Base-by-base conservation (phyloP, 192 early-diverging fungal genomes). In the Coemansia sp. region DNA sequence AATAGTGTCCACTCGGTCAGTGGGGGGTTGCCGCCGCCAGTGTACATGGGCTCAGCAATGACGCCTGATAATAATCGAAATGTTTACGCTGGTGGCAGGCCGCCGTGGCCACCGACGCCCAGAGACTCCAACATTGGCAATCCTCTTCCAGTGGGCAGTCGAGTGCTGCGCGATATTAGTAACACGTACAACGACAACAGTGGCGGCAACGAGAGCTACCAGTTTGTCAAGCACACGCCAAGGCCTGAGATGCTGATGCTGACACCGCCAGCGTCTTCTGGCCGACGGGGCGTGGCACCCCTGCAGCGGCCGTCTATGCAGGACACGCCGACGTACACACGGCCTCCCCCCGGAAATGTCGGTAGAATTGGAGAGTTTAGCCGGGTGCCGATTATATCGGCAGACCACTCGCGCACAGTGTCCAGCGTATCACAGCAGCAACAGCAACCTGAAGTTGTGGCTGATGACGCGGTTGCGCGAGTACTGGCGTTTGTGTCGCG, bases 101-200 rank as follows among this genome's bases (percentile, higher is more conserved):
- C 44, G 57, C 27, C 58, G 29, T 59, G 57, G 55, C 59, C 36
- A 25, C 41, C 27, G 44, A 61, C 38, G 10, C 58, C 51, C 55
- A 14, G 51, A 25, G 65, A 38, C 50, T n/a, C 55, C 2, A 17
- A 5, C 14, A 7, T 7, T 15, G 15, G 29, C 31, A 58, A 58
- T 32, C 15, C 55, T n/a, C 55, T 29, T n/a, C 55, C 55, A 31
- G 29, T 58, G 55, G 14, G 14, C 14, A 58, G 72, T n/a, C 62
- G 65, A 38, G 66, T 63, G 32, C 66, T 80, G 61, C 77, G 77
- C 29, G 77, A 80, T 34, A 72, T 80, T 32, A 75, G 69, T 38
- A 75, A 68, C 69, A 62, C 66, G 41, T 46, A 72, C 63, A 68
- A 71, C 61, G 38, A 7, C 61, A 38, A 38, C 58, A 34, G 27